Evolutionary conservation across 202 grass and related monocot genomes (phyloP), one percentile per base, ranked within the genome.

Genomic region (Dendrocalamus latiflorus): DNA sequence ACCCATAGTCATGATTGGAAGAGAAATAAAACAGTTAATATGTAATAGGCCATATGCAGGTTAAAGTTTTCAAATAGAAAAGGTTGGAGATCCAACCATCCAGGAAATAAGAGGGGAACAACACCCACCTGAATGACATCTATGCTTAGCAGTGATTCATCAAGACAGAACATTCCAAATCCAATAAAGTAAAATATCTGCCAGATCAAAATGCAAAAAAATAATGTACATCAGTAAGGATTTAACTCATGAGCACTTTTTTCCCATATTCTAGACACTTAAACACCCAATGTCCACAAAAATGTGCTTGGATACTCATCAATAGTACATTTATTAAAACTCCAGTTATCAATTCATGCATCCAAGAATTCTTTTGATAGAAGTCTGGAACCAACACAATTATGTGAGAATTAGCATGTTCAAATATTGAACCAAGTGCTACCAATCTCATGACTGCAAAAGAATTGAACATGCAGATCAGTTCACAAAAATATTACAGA

Each of bases 131-230:
- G 90, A 86, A 97, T 91, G 48, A 97, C 94, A 60, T 62, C 92
- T 9, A 97, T 84, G 75, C 94, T 97, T 74, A 97, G 63, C 64
- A 94, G 82, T 50, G 80, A 88, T 75, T 28, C 26, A 28, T 97
- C 94, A 62, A 97, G 50, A 72, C 91, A 97, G 87, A 97, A 97
- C 63, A 97, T 74, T 74, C 91, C 94, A 38, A 97, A 97, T 54
- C 91, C 91, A 73, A 97, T 88, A 58, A 97, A 97, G 84, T 97
- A 97, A 70, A 97, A 97, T 87, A 97, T 91, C 94, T 94, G 80
- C 73, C 73, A 82, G 72, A 33, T 4, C 3, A 33, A 33, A 33
- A 33, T 33, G 30, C 30, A 33, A 33, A 33, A 33, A 33, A 33
- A 28, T 33, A 33, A 33, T 33, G 30, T 33, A 33, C 30, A 33